A percentile compares a stretch with the other conserved stretches of the same genome.
These are phyloP conservation scores for Penicillium angulare DNA, from an alignment of 495 filamentous ascomycete genomes.

Conservation along the genomic window DNA sequence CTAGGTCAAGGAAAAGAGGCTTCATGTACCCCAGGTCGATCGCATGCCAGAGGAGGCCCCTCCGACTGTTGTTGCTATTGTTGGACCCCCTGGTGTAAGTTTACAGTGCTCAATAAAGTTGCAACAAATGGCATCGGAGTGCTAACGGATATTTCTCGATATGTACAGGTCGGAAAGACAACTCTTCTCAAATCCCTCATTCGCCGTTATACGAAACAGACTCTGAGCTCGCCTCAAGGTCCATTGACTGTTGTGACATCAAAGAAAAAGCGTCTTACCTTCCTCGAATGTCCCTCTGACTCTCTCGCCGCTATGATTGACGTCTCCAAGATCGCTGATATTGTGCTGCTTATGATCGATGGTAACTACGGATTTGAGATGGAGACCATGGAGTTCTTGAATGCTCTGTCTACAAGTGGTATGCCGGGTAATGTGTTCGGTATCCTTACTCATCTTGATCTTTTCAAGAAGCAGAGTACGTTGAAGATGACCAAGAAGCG, in stretches of 20 bases:
- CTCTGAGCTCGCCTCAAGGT: conserved; percentile 80
- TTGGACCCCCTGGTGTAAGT: conserved; percentile 89
- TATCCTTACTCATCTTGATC: conserved; percentile 91
- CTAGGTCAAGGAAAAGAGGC: conserved; percentile 87
- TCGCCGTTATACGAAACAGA: conserved; percentile 92
- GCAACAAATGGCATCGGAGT: neutral
- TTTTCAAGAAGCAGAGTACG: conserved; percentile 89
- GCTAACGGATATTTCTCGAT: conserved; percentile 10
- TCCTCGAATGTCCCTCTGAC: conserved; percentile 94
- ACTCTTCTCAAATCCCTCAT: conserved; percentile 89
- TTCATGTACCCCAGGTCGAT: conserved; percentile 95
- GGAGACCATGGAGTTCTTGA: conserved; percentile 99
- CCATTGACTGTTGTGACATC: conserved; percentile 94
- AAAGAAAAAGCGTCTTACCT: conserved; percentile 87
- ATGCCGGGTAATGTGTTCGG: conserved; percentile 99
- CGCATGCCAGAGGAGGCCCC: conserved; percentile 94
- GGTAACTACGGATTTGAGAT: conserved; percentile 99
- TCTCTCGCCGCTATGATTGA: conserved; percentile 92
- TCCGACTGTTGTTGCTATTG: conserved; percentile 84
- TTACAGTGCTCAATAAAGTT: conserved; percentile 16
- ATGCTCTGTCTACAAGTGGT: conserved; percentile 81
- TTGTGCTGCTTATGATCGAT: conserved; percentile 95
- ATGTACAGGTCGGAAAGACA: conserved; percentile 59
- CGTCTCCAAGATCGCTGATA: conserved; percentile 92
- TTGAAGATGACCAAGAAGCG: conserved; percentile 90